Base-by-base conservation (phyloP, 208 protist species). In the Trypanosoma avium region DNA sequence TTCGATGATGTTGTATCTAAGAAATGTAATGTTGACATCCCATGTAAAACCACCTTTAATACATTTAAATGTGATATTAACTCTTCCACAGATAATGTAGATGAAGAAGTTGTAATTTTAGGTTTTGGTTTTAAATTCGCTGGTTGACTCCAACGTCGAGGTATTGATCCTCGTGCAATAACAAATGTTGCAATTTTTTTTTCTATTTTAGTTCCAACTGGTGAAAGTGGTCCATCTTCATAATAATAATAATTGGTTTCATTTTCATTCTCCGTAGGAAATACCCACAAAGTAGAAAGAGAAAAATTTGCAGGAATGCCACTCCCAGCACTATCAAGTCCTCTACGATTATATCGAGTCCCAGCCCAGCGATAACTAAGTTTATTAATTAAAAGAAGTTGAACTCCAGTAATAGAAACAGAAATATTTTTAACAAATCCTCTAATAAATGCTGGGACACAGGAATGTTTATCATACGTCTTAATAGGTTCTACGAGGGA, bases 311-410 rank as follows among this genome's bases (percentile, higher is more conserved):
- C 89, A 42, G 73, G 63, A 15, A 90, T 81, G n/a, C 89, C 89
- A 63, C 60, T 82, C 38, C 73, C 69, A 2, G 66, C 61, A 0
- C 70, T 75, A 75, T 92, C 89, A 12, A 93, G 70, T 29, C 89
- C 89, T 22, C 89, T 81, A 9, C 89, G 81, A 73, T 95, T 91
- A 75, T 92, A 95, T 9, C 89, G 83, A 10, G 89, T 95, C 7
- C 89, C 89, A 10, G 84, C 64, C 78, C 83, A 92, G 30, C 82
- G 79, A 27, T 81, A 89, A 57, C 82, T 83, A 30, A 90, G 64
- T 10, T 84, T 82, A 4, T 77, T 93, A 4, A 93, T 36, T 21
- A 95, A 67, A 13, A 73, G 56, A 57, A 87, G 42, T 30, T 58
- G 38, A 2, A 76, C 69, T 47, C 46, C 64, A 58, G 43, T 46